Evolutionary conservation across 2,329 filamentous ascomycete species (phyloP), one percentile per base, ranked within the genome.

Genomic region (Orbilia ellipsospora): DNA sequence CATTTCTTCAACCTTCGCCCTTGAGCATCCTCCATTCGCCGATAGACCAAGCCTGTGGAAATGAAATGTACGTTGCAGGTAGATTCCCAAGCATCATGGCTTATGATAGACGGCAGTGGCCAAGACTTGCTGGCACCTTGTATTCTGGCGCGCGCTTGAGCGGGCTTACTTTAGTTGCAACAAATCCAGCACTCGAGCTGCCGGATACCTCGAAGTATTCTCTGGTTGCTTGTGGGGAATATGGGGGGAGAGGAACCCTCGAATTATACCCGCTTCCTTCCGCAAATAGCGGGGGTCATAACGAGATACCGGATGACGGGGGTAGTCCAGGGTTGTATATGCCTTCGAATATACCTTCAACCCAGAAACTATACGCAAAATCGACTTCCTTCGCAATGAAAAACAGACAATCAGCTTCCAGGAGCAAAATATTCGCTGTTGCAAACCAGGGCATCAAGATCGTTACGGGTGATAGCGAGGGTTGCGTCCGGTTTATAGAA

Each of bases 401-500:
- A 78, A 98, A 98, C 79, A 89, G 94, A 0, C 92, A 96, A 81
- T 94, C 91, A 2, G 91, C 92, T 0, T 91, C 92, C 0, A 86
- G 87, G 50, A 92, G 92, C 7, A 95, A 95, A 80, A 85, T 98
- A 1, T 85, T 98, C 12, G 92, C 91, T 0, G 91, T 95, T 0
- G 88, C 89, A 3, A 89, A 90, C 15, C 94, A 98, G 78, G 94
- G 94, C 3, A 91, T 90, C 6, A 87, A 91, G 3, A 87, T 97
- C 36, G 92, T 93, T 16, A 92, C 92, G 78, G 92, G 92, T 1
- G 94, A 98, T 80, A 91, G 91, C 0, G 89, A 92, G 23, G 94
- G 94, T 0, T 89, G 90, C 60, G 82, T 98, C 77, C 94, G 93
- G 81, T 98, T 94, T 94, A 88, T 96, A 52, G 94, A 98, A 82